A percentile compares a stretch with the other conserved stretches of the same genome.
phyloP scores from a whole-genome alignment of 176 grass and related monocot species.

The Eremochloa ophiuroides region DNA sequence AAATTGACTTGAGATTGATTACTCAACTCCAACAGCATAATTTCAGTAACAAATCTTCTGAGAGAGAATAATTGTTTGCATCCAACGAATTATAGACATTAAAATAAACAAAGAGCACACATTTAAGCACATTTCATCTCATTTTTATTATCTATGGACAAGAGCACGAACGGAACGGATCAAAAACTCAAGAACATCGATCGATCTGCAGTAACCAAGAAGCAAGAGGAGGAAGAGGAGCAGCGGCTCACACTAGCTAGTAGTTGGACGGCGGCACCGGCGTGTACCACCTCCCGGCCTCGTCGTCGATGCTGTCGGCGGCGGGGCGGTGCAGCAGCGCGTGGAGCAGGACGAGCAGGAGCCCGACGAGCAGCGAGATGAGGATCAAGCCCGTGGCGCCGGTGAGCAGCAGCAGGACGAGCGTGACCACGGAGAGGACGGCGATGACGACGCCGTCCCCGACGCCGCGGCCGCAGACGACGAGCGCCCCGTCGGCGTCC shows the following conservation, averaged over 20 bases:
- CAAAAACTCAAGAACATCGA: slow-evolving; percentile 3
- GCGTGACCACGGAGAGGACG: slow-evolving; percentile 47
- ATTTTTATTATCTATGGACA: slow-evolving; percentile 15
- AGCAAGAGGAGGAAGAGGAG: neutral
- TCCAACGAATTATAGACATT: neutral
- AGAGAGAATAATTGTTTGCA: neutral
- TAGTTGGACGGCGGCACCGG: slow-evolving; percentile 24
- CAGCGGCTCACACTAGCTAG: neutral
- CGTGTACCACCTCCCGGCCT: slow-evolving; percentile 55
- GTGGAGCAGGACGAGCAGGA: slow-evolving; percentile 52
- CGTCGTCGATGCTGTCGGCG: slow-evolving; percentile 51
- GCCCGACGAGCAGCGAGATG: slow-evolving; percentile 49
- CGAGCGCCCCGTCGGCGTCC: slow-evolving; percentile 27
- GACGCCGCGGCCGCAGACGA: slow-evolving; percentile 38
- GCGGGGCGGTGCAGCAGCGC: slow-evolving; percentile 46
- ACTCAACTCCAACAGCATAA: neutral
- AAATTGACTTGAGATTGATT: neutral
- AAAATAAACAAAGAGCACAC: neutral
- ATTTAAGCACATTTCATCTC: neutral
- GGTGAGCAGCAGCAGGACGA: slow-evolving; percentile 64
- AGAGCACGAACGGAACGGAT: neutral
- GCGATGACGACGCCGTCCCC: slow-evolving; percentile 39
- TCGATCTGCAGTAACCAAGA: slow-evolving; percentile 6
- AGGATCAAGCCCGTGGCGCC: slow-evolving; percentile 61
- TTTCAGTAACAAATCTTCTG: neutral